Base-by-base conservation (phyloP, 2,329 filamentous ascomycete genomes). In the Hyphodiscus sp. region DNA sequence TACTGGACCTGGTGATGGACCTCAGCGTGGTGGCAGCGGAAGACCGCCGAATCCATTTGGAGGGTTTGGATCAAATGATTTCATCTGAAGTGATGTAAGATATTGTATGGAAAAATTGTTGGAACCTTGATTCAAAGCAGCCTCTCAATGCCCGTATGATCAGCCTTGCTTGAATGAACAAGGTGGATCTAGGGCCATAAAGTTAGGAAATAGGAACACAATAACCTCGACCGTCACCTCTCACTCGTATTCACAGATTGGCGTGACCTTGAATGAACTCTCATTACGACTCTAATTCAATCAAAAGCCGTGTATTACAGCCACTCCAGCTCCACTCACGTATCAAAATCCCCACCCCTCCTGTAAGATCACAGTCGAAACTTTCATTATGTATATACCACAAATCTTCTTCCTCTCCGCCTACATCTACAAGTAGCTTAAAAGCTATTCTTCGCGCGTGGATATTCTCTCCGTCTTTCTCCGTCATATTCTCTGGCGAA, bases 1-100 rank as follows among this genome's bases (percentile, higher is more conserved):
- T 2, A 72, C 91, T 20, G 88, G 87, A 0, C 90, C 89, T 0
- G 86, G 86, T 0, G 77, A 79, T 59, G 70, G 70, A 38, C 79
- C 80, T 20, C 76, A 73, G 53, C 69, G 74, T 54, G 71, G 76
- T 49, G 68, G 69, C 45, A 74, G 74, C 18, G 63, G 75, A 47
- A 47, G 65, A 54, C 78, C 78, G 30, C 76, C 76, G 8, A 80
- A 82, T 70, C 77, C 78, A 0, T 82, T 81, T 67, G 78, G 81
- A 9, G 80, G 81, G 0, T 84, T 81, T 68, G 81, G 81, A 16
- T 54, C 58, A 50, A 62, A 59, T 59, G 80, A 83, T 62, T 83
- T 83, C 58, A 78, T 83, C 48, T 78, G 23, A 48, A 38, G 11
- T 6, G 4, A 10, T 4, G 11, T 38, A 38, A 13, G 33, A 19